Percentiles rank a stretch among this genome's conserved stretches.
These are phyloP conservation scores for Syzygium jambos DNA, from an alignment of 345 rosid species.

Conservation along the genomic window DNA sequence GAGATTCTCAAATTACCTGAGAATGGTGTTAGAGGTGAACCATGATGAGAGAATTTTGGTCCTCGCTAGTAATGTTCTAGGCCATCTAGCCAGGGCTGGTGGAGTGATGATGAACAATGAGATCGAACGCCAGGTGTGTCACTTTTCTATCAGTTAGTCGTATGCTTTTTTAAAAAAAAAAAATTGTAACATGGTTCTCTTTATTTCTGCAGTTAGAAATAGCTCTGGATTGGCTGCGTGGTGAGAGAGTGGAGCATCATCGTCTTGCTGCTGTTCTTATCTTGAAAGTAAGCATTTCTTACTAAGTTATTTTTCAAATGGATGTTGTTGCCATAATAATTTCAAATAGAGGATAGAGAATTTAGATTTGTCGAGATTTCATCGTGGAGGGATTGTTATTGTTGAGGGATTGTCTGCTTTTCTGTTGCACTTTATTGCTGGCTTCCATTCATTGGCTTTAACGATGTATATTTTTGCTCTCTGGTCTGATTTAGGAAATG, in stretches of 20 bases:
- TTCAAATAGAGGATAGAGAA: background rate
- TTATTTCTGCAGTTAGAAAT: constrained; percentile 53
- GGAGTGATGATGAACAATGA: constrained; percentile 98
- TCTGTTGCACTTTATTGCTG: background rate
- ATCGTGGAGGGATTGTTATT: background rate
- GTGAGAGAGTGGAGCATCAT: constrained; percentile 77
- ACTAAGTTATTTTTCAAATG: background rate
- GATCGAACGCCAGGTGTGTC: constrained; percentile 84
- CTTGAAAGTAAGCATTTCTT: constrained; percentile 49
- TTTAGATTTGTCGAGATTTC: background rate
- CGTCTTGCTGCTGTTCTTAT: constrained; percentile 90
- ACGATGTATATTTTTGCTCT: background rate
- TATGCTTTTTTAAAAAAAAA: background rate
- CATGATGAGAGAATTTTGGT: constrained; percentile 75
- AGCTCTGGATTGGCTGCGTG: constrained; percentile 87
- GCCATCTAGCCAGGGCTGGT: constrained; percentile 96
- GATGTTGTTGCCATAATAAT: background rate
- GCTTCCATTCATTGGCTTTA: background rate
- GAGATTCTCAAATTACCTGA: constrained; percentile 71
- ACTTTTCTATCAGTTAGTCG: background rate
- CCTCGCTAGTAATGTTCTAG: constrained; percentile 93
- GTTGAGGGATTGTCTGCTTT: background rate
- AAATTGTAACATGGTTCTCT: background rate
- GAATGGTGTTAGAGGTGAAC: constrained; percentile 67
- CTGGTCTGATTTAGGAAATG: constrained; percentile 53